Base-by-base conservation (phyloP, 1,284 basidiomycete species). In the Cutaneotrichosporon arboriforme region DNA sequence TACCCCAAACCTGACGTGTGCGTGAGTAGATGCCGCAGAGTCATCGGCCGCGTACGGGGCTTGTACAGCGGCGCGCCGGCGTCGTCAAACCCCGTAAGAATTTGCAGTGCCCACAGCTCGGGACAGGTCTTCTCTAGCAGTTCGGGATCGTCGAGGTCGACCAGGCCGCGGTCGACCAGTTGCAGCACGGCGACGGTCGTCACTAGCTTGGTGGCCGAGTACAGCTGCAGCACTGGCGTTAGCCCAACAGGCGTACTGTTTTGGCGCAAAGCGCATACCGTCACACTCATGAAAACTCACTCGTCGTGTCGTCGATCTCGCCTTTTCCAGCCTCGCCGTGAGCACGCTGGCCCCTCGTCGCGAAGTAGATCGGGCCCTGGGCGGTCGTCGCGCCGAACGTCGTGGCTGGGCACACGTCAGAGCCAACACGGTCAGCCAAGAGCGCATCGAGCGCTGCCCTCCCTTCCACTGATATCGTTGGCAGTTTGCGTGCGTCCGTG, bases 121-220 rank as follows among this genome's bases (percentile, higher is more conserved):
- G 58, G 58, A 13, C 31, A 43, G 31, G 42, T 21, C 35, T 45
- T 37, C 7, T 49, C 49, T 0, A 59, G 13, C 3, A 52, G 10
- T 1, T 15, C 46, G 7, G 52, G 42, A 20, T 40, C 31, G 52
- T 56, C 58, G 12, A 54, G 54, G 20, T 39, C 34, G 3, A 57
- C 36, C 20, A 31, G 13, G 17, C 52, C 51, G 23, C 55, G 53
- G 46, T 73, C 72, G 15, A 52, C 56, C n/a, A 56, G 61, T 50
- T 60, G 61, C 26, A 60, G 49, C 2, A 51, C 36, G 0, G 61
- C 61, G 31, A 58, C 63, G 38, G 63, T 61, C 4, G 69, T 72
- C 53, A 72, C 58, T 47, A 70, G 58, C 61, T 73, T 74, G 47
- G 70, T 73, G 55, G 58, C 63, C 39, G 63, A 65, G 42, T 58